Conservation (phyloP, 1,284 basidiomycete species). For the Apiotrichum porosum region DNA sequence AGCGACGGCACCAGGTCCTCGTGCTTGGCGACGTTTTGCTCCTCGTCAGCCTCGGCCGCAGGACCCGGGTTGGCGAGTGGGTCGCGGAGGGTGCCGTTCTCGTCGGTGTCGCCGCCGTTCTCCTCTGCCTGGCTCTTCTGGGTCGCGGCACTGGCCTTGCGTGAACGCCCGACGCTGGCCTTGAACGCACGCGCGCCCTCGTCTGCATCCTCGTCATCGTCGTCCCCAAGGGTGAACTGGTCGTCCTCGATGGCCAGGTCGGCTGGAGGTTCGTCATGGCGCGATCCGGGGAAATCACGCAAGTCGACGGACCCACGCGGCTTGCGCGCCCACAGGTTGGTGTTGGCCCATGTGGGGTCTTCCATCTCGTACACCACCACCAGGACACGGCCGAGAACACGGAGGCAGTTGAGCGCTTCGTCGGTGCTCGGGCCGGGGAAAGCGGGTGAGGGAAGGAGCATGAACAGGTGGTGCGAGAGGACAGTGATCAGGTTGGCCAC, state of each 20-base stretch:
- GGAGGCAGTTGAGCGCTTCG: slow-evolving; percentile 79
- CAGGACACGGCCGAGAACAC: slow-evolving; percentile 78
- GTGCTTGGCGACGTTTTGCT: slow-evolving; percentile 18
- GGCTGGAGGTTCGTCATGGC: background rate
- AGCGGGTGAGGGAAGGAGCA: slow-evolving; percentile 70
- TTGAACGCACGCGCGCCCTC: slow-evolving; percentile 58
- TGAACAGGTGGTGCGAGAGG: slow-evolving; percentile 69
- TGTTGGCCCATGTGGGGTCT: slow-evolving; percentile 14
- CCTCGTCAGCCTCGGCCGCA: slow-evolving; percentile 12
- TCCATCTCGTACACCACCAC: slow-evolving; percentile 81
- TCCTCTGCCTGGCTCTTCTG: slow-evolving; percentile 17
- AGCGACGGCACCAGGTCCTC: slow-evolving; percentile 60
- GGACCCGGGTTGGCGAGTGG: slow-evolving; percentile 27
- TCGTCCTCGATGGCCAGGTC: slow-evolving; percentile 33
- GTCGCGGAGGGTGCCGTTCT: slow-evolving; percentile 17
- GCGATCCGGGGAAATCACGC: too few relatives aligned
- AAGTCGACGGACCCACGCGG: too few relatives aligned
- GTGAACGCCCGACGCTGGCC: slow-evolving; percentile 24
- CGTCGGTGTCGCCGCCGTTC: slow-evolving; percentile 4
- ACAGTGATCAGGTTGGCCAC: slow-evolving; percentile 72
- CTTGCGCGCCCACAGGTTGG: slow-evolving; percentile 7
- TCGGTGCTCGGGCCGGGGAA: slow-evolving; percentile 64
- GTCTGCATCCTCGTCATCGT: slow-evolving; percentile 59
- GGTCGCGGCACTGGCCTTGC: slow-evolving; percentile 21
- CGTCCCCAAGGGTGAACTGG: slow-evolving; percentile 75